These are phyloP conservation scores for Anacardium occidentale DNA, from an alignment of 345 rosid genomes.

Conservation along the genomic window DNA sequence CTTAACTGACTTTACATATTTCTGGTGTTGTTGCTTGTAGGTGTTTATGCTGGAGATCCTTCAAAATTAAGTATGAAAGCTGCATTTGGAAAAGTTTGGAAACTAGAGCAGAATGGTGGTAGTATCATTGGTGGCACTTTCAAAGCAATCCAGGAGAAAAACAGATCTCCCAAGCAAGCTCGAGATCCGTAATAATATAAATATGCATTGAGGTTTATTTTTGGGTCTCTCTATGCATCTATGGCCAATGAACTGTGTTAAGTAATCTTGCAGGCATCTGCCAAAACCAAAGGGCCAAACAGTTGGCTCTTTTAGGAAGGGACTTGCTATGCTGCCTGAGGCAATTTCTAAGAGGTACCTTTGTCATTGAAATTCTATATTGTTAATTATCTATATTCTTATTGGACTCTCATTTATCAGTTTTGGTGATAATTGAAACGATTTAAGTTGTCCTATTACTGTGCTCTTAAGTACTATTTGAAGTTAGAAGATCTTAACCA, in stretches of 20 bases:
- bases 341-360: slow-evolving; percentile 76
- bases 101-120: slow-evolving; percentile 81
- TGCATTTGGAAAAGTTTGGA: slow-evolving; percentile 97
- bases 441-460: not conserved
- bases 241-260: slow-evolving; percentile 14
- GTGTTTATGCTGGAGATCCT: slow-evolving; percentile 97
- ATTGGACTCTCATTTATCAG: not conserved
- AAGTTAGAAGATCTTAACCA: slow-evolving; percentile 21
- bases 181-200: slow-evolving; percentile 68
- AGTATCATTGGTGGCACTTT: slow-evolving; percentile 83
- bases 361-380: not conserved
- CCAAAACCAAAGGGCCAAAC: slow-evolving; percentile 96
- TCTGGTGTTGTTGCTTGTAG: slow-evolving; percentile 30
- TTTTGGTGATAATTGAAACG: slow-evolving; percentile 4
- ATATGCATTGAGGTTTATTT: slow-evolving; percentile 21
- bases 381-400: slow-evolving; percentile 4
- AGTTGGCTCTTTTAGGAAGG: slow-evolving; percentile 90
- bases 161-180: slow-evolving; percentile 54
- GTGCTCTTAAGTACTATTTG: not conserved
- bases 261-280: slow-evolving; percentile 49
- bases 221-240: slow-evolving; percentile 8
- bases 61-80: slow-evolving; percentile 91
- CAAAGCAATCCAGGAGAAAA: slow-evolving; percentile 79
- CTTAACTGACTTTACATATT: not conserved
- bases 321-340: slow-evolving; percentile 82